Conservation (phyloP, 2,329 filamentous ascomycete genomes). For the Alternaria arborescens region DNA sequence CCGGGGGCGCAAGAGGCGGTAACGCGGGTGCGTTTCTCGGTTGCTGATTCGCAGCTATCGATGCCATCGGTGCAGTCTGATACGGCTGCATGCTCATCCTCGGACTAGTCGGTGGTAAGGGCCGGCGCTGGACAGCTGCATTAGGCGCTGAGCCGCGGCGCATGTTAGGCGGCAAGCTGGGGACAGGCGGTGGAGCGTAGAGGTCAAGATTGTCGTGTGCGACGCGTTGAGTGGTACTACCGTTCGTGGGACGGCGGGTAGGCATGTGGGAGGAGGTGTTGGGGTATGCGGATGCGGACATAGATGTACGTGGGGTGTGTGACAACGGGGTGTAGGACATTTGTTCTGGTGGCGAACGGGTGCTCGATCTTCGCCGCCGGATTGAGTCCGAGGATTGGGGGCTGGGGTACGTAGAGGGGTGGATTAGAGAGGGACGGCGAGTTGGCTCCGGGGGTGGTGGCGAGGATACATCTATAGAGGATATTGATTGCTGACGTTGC, state of each 20-base stretch:
- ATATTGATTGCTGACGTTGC: slow-evolving; percentile 39
- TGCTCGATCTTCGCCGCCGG: slow-evolving; percentile 39
- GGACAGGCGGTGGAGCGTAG: slow-evolving; percentile 32
- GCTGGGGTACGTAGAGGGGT: slow-evolving; percentile 47
- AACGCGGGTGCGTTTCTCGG: slow-evolving; percentile 10
- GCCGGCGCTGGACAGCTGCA: slow-evolving; percentile 22
- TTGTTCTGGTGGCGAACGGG: slow-evolving; percentile 22
- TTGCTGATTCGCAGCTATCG: background rate
- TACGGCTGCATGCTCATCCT: slow-evolving; percentile 20
- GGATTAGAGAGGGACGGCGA: slow-evolving; percentile 42
- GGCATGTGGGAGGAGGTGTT: slow-evolving; percentile 7
- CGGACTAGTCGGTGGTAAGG: slow-evolving; percentile 10
- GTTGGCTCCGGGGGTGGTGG: slow-evolving; percentile 17
- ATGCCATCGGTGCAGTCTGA: background rate
- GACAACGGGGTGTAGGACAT: slow-evolving; percentile 14
- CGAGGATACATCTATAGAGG: slow-evolving; percentile 42
- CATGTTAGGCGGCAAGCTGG: slow-evolving; percentile 22
- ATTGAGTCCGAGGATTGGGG: slow-evolving; percentile 31
- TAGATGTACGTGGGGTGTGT: slow-evolving; percentile 17
- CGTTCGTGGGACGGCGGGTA: slow-evolving; percentile 25
- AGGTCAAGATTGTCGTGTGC: slow-evolving; percentile 34
- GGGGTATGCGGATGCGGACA: background rate
- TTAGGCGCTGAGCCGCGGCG: slow-evolving; percentile 41
- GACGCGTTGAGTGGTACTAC: slow-evolving; percentile 19
- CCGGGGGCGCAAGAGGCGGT: slow-evolving; percentile 24